phyloP scores from a whole-genome alignment of 1,139 yeast species.

The Candida anutae region DNA sequence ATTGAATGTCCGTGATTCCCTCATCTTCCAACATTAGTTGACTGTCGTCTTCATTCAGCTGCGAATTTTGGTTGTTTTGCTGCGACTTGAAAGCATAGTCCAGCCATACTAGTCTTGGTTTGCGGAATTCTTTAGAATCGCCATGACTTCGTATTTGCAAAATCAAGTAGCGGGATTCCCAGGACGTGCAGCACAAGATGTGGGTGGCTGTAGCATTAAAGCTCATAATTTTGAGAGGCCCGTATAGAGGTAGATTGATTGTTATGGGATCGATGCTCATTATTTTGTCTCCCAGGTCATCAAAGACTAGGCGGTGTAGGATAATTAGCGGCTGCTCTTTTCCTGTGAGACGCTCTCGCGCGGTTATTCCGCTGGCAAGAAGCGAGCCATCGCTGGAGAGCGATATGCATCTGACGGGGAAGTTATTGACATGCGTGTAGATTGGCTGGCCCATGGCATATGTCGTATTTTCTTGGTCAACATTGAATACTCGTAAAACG shows the following conservation, averaged over 20 bases:
- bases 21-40: conserved; percentile 58
- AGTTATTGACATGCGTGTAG: conserved; percentile 61
- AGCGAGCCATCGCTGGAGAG: conserved; percentile 57
- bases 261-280: conserved; percentile 50
- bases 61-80: conserved; percentile 7
- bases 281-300: conserved; percentile 8
- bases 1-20: conserved; percentile 79
- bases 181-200: conserved; percentile 72
- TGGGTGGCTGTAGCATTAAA: conserved; percentile 68
- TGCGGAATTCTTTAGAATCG: conserved; percentile 21
- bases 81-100: conserved; percentile 17
- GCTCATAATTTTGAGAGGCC: conserved; percentile 66
- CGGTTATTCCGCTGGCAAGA: conserved; percentile 77
- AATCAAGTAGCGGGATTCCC: conserved; percentile 73
- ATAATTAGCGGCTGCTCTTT: conserved; percentile 77
- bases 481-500: conserved; percentile 55
- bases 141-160: conserved; percentile 50
- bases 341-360: conserved; percentile 61
- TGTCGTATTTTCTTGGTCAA: conserved; percentile 27
- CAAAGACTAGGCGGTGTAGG: conserved; percentile 42
- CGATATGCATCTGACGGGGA: conserved; percentile 74
- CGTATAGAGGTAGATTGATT: conserved; percentile 77
- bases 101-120: conserved; percentile 58
- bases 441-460: conserved; percentile 50
- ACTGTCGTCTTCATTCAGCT: conserved; percentile 13